phyloP scores from a whole-genome alignment of 1,139 yeast species.

The Candida dubliniensis region DNA sequence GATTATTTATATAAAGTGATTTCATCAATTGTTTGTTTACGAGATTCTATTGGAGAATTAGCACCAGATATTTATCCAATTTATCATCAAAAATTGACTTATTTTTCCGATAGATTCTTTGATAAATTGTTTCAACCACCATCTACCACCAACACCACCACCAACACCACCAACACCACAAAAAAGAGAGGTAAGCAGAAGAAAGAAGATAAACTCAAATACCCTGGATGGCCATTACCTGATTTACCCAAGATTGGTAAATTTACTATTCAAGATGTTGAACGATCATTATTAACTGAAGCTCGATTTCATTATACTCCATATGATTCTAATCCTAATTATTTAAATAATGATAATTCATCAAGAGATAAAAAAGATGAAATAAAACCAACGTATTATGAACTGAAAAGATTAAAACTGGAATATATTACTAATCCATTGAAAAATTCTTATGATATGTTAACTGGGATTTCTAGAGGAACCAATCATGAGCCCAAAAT shows the following conservation, averaged over 20 bases:
- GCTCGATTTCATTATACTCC: constrained; percentile 65
- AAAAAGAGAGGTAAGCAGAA: too few relatives aligned
- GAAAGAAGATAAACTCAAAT: too few relatives aligned
- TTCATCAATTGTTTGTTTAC: constrained; percentile 78
- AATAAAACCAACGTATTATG: constrained; percentile 49
- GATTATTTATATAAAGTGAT: constrained; percentile 65
- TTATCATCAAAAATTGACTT: constrained; percentile 64
- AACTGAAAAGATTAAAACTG: constrained; percentile 63
- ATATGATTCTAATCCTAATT: constrained; percentile 20
- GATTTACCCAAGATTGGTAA: constrained; percentile 63
- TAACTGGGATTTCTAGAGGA: constrained; percentile 54
- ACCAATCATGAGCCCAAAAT: constrained; percentile 21
- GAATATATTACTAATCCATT: constrained; percentile 69
- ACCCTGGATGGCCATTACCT: constrained; percentile 75
- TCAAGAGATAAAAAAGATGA: constrained; percentile 8
- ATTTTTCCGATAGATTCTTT: constrained; percentile 60
- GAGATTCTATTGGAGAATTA: constrained; percentile 81
- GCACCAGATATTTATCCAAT: constrained; percentile 81
- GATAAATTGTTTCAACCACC: constrained; percentile 35
- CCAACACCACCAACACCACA: too few relatives aligned
- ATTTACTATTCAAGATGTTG: constrained; percentile 73
- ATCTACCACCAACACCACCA: constrained; percentile 15
- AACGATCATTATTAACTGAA: constrained; percentile 73
- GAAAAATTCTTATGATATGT: constrained; percentile 53
- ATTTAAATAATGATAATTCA: background rate